Percentiles rank a stretch among this genome's conserved stretches.
These are phyloP conservation scores for Penicillium palitans DNA, from an alignment of 2,329 filamentous ascomycete species.

Conservation along the genomic window DNA sequence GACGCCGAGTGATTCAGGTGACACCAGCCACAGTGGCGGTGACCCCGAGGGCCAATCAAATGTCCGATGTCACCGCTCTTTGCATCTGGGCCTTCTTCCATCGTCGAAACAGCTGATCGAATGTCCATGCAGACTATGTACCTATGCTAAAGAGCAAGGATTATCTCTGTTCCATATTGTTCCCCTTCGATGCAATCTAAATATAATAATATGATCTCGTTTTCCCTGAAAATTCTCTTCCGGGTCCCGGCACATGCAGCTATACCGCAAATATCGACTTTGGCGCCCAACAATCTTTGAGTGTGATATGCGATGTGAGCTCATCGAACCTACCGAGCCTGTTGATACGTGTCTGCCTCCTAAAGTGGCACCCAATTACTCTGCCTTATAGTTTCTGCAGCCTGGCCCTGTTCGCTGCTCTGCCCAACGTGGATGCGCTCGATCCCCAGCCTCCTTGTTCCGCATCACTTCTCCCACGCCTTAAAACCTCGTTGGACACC, in stretches of 20 bases:
- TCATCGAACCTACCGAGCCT: constrained; percentile 9
- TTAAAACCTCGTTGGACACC: constrained; percentile 9
- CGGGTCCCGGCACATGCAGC: constrained; percentile 16
- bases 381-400: constrained; percentile 13
- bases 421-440: constrained; percentile 25
- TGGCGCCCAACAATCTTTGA: constrained; percentile 18
- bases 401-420: constrained; percentile 21
- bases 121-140: not conserved
- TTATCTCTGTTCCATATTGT: not conserved
- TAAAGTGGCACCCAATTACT: constrained; percentile 24
- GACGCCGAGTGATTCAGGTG: not conserved
- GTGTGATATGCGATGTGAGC: constrained; percentile 16
- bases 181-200: not conserved
- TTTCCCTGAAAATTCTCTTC: not conserved
- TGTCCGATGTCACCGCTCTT: constrained; percentile 33
- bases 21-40: constrained; percentile 38
- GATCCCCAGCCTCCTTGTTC: constrained; percentile 21
- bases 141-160: not conserved
- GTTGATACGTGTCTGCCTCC: constrained; percentile 23
- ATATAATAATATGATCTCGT: not conserved
- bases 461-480: constrained; percentile 15
- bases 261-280: constrained; percentile 26
- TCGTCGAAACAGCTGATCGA: not conserved
- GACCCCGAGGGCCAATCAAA: constrained; percentile 28
- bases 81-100: not conserved